Evolutionary conservation across 371 early-diverging fungal species (phyloP).

Genomic region (Mortierella polycephala): DNA sequence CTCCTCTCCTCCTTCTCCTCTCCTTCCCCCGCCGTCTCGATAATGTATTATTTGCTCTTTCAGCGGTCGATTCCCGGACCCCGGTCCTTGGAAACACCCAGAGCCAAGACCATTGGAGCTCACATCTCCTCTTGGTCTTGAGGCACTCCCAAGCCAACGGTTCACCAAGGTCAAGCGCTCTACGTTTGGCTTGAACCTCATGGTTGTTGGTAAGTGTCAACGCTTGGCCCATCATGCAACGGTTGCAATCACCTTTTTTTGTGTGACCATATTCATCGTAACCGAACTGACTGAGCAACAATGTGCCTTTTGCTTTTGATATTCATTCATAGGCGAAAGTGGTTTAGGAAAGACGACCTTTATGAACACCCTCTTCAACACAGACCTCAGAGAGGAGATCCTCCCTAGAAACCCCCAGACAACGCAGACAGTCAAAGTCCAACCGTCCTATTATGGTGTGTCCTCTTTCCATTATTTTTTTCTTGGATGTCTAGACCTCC

Average conservation of each 20-base stretch:
- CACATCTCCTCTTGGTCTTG: slow-evolving; percentile 71
- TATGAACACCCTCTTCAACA: slow-evolving; percentile 88
- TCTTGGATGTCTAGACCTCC: neutral
- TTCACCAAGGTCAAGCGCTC: slow-evolving; percentile 69
- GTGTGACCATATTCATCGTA: neutral
- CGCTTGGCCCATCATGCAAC: neutral
- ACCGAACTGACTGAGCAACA: neutral
- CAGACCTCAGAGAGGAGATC: slow-evolving; percentile 75
- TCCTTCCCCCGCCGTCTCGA: neutral
- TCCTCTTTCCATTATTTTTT: slow-evolving; percentile 1
- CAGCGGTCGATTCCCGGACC: slow-evolving; percentile 77
- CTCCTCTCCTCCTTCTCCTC: neutral
- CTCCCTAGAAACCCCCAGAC: slow-evolving; percentile 63
- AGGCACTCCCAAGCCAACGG: slow-evolving; percentile 75
- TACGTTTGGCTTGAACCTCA: slow-evolving; percentile 78
- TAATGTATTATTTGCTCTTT: too few species aligned
- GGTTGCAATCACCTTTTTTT: neutral
- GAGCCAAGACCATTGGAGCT: slow-evolving; percentile 59
- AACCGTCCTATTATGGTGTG: slow-evolving; percentile 72
- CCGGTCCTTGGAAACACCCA: slow-evolving; percentile 86
- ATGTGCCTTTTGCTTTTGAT: slow-evolving; percentile 12
- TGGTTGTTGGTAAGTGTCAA: slow-evolving; percentile 79
- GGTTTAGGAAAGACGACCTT: slow-evolving; percentile 96
- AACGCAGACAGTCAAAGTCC: slow-evolving; percentile 74
- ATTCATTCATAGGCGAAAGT: slow-evolving; percentile 67